phyloP scores from a whole-genome alignment of 345 rosid species.

The Brassica cretica region DNA sequence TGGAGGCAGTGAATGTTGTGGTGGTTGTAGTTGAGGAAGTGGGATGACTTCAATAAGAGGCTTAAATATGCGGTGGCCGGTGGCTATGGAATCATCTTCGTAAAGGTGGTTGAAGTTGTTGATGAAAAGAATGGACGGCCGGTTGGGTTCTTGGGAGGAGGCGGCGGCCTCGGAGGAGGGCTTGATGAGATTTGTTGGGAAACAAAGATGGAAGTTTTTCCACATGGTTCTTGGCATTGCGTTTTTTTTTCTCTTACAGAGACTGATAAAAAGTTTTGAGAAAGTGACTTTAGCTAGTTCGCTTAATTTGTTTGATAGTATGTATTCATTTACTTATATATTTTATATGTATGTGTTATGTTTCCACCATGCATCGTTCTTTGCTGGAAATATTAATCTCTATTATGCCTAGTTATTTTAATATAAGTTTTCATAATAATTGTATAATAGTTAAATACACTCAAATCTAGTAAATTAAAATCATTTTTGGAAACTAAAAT shows the following conservation, averaged over 20 bases:
- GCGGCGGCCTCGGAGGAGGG: constrained; percentile 4
- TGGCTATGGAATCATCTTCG: background rate
- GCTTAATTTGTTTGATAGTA: background rate
- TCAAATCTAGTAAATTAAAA: background rate
- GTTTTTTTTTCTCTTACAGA: constrained; percentile 8
- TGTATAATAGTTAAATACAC: background rate
- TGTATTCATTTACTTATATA: background rate
- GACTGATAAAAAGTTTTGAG: constrained; percentile 2
- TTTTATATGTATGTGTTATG: background rate
- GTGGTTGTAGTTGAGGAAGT: constrained; percentile 27
- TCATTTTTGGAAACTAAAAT: background rate
- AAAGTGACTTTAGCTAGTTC: constrained; percentile 24
- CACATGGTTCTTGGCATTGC: constrained; percentile 37
- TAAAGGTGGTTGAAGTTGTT: constrained; percentile 33
- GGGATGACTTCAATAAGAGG: constrained; percentile 2
- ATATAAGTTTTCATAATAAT: background rate
- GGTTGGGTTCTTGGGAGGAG: constrained; percentile 33
- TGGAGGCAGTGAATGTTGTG: constrained; percentile 22
- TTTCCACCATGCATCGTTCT: constrained; percentile 11
- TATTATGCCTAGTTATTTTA: background rate
- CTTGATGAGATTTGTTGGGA: constrained; percentile 31
- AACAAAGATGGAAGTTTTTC: constrained; percentile 37
- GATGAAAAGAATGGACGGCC: constrained; percentile 24
- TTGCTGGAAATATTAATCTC: background rate
- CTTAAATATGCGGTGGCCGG: constrained; percentile 14